These are phyloP conservation scores for Pythium rishiriense DNA, from an alignment of 352 stramenopile genomes.

Conservation along the genomic window DNA sequence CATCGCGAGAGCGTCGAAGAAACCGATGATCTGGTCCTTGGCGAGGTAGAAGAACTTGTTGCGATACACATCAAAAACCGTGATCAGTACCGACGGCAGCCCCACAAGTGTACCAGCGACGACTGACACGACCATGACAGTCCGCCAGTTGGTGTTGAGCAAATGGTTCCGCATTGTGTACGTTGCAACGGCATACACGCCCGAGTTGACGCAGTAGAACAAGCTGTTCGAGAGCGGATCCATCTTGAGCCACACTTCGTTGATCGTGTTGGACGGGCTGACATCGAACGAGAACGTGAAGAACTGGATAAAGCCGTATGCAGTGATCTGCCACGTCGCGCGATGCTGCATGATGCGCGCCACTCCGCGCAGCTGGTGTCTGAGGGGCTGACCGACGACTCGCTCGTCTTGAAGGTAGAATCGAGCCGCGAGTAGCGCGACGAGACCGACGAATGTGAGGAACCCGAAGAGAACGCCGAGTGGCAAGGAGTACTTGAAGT, in stretches of 20 bases:
- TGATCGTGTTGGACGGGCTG: conserved; percentile 51
- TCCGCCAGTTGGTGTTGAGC: conserved; percentile 63
- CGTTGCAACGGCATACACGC: conserved; percentile 54
- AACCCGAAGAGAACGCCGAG: conserved; percentile 41
- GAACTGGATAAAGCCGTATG: conserved; percentile 73
- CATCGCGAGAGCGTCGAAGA: conserved; percentile 69
- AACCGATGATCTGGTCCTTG: conserved; percentile 47
- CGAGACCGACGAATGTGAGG: conserved; percentile 32
- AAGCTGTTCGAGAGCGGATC: conserved; percentile 66
- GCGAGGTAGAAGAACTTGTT: conserved; percentile 69
- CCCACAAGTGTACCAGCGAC: conserved; percentile 41
- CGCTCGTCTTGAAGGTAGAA: conserved; percentile 48
- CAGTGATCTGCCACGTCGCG: conserved; percentile 70
- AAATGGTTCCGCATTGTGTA: conserved; percentile 56
- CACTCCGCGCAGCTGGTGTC: conserved; percentile 46
- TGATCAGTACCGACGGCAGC: conserved; percentile 40
- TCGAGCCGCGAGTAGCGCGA: conserved; percentile 37
- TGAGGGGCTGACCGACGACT: conserved; percentile 26
- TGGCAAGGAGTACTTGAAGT: conserved; percentile 49
- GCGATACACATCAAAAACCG: conserved; percentile 61
- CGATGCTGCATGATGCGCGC: conserved; percentile 59
- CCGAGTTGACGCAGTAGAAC: conserved; percentile 53
- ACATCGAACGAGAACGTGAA: conserved; percentile 61
- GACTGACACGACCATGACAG: conserved; percentile 50
- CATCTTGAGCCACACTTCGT: conserved; percentile 59